A percentile compares a stretch with the other conserved stretches of the same genome.
Evolutionary conservation across 148 eudicot genomes (phyloP).

Genomic region (Arbutus unedo): DNA sequence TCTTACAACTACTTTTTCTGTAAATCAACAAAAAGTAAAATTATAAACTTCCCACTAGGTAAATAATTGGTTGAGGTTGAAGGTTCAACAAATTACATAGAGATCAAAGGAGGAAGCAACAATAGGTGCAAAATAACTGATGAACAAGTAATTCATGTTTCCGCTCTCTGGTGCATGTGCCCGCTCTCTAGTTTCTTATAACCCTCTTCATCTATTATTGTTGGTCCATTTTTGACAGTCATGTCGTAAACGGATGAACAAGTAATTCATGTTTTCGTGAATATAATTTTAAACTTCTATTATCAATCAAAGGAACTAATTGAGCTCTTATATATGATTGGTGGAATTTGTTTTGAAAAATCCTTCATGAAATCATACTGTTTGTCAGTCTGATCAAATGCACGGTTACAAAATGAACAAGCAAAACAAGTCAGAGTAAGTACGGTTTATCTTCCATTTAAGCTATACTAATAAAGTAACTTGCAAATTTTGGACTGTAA

Average conservation of each 20-base stretch:
- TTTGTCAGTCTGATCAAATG: background rate
- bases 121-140: no score
- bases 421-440: background rate
- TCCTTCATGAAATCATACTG: background rate
- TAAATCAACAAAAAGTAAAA: no score
- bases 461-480: background rate
- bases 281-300: background rate
- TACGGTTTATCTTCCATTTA: background rate
- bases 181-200: background rate
- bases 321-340: background rate
- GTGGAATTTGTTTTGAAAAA: background rate
- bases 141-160: no score
- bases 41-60: no score
- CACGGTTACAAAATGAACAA: background rate
- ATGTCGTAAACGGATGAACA: background rate
- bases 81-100: background rate
- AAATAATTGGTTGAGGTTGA: background rate
- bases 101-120: no score
- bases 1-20: no score
- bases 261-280: background rate
- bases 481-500: slow-evolving; percentile 70
- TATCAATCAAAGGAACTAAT: background rate
- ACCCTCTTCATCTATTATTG: background rate
- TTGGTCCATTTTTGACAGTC: background rate
- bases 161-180: no score